Evolutionary conservation across 768 basidiomycete genomes (phyloP), one percentile per base, ranked within the genome.

Genomic region (Hericium rajendrae): DNA sequence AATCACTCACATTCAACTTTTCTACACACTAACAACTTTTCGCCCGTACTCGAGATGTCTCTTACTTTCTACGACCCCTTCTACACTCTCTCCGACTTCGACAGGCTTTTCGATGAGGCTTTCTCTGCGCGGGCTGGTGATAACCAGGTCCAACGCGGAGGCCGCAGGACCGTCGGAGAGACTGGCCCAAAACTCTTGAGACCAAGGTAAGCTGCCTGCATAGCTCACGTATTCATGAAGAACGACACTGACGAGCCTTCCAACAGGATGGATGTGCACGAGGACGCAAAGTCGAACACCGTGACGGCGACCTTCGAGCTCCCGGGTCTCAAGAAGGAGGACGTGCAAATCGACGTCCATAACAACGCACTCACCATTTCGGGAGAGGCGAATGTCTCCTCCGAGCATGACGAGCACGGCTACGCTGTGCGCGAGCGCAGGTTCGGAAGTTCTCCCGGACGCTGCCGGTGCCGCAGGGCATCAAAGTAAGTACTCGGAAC

Each of bases 271-370:
- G 78, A 82, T 59, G 65, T 81, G 11, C 76, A 79, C 59, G 78
- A 82, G 60, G 69, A 80, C 54, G 38, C 61, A 2, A 72, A 77
- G 20, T 67, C 66, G 22, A 78, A 80, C 59, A 64, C 71, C 18
- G 75, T 84, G 54, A 78, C 76, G 1, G 82, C 80, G 37, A 65
- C 72, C 12, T 79, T 83, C 61, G 83, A 84, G 58, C 68, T 84
- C 20, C 80, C 83, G 1, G 82, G 81, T 13, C 40, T 82, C 48
- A 71, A 71, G 58, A 75, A 77, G 26, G 76, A 80, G 51, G 69
- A 81, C 56, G 70, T 83, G 56, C 65, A 68, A 51, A 75, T 84
- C 57, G 79, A 83, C 56, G 67, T 80, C 9, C 72, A 77, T 60
- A 73, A 77, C 56, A 73, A 75, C 56, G 69, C 73, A 15, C 73